phyloP scores from a whole-genome alignment of 1,284 basidiomycete genomes.

The Cryptococcus floricola region DNA sequence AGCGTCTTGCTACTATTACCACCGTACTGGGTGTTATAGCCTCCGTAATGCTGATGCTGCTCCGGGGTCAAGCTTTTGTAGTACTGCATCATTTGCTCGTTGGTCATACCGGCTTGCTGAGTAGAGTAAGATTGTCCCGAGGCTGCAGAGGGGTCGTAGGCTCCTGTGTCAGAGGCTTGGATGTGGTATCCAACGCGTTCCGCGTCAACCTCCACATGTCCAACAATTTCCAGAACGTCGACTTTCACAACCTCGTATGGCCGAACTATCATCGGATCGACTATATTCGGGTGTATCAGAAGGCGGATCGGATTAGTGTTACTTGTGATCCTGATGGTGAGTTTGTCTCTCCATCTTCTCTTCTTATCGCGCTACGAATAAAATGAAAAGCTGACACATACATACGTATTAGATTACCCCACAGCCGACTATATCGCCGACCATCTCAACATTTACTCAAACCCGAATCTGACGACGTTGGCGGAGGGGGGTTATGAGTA shows the following conservation, averaged over 20 bases:
- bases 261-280: constrained; percentile 51
- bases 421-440: constrained; percentile 53
- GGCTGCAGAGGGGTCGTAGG: too few species aligned
- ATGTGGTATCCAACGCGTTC: too few species aligned
- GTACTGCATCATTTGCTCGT: too few species aligned
- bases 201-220: constrained; percentile 35
- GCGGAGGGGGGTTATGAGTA: constrained; percentile 26
- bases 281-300: constrained; percentile 53
- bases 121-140: too few species aligned
- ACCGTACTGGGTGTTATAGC: too few species aligned
- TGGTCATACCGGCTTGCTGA: too few species aligned
- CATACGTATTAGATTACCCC: constrained; percentile 62
- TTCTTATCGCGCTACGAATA: too few species aligned
- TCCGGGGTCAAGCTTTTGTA: too few species aligned
- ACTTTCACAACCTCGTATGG: constrained; percentile 46
- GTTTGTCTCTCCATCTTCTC: not conserved
- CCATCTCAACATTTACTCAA: constrained; percentile 36
- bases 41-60: too few species aligned
- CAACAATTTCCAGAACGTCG: constrained; percentile 51
- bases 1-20: too few species aligned
- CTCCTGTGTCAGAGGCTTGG: too few species aligned
- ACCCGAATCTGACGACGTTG: constrained; percentile 44
- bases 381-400: too few species aligned
- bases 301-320: constrained; percentile 42
- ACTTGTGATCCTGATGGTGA: constrained; percentile 43